A percentile compares a stretch with the other conserved stretches of the same genome.
Conservation (phyloP, 2,329 filamentous ascomycete genomes). For the Ophiostoma montium region DNA sequence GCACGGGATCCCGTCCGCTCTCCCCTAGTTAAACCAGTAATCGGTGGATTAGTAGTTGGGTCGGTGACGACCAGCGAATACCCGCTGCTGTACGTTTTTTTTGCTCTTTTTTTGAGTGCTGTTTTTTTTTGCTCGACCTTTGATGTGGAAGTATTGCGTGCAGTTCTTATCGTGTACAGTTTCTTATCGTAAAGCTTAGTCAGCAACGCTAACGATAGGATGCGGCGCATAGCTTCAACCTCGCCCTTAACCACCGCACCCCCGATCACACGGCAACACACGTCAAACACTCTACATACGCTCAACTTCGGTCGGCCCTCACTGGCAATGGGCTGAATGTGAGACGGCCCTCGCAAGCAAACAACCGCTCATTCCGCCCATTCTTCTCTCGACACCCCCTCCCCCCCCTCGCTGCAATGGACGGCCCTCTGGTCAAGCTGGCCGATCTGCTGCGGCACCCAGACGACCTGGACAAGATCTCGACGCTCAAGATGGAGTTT, state of each 20-base stretch:
- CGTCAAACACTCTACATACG: neutral
- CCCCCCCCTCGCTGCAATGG: slow-evolving; percentile 30
- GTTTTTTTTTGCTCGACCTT: too few species aligned
- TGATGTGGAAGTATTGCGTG: too few species aligned
- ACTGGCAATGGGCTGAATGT: slow-evolving; percentile 8
- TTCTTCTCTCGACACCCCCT: neutral
- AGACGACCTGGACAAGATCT: slow-evolving; percentile 94
- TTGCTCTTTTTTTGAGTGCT: too few species aligned
- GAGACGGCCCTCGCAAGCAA: neutral
- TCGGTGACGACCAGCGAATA: too few species aligned
- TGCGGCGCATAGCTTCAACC: too few species aligned
- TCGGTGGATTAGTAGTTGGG: too few species aligned
- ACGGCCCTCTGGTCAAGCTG: slow-evolving; percentile 62
- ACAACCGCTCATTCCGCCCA: neutral
- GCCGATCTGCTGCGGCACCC: slow-evolving; percentile 87
- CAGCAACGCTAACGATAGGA: too few species aligned
- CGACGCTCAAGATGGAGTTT: slow-evolving; percentile 80
- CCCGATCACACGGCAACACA: neutral
- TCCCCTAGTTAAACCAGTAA: too few species aligned
- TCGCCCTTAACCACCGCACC: neutral
- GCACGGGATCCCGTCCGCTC: too few species aligned
- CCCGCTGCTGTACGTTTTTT: too few species aligned
- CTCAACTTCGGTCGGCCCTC: slow-evolving; percentile 5
- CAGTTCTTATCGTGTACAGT: too few species aligned
- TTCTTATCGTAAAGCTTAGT: neutral